Conservation (phyloP, 2,329 filamentous ascomycete genomes). For the Alternaria panax region DNA sequence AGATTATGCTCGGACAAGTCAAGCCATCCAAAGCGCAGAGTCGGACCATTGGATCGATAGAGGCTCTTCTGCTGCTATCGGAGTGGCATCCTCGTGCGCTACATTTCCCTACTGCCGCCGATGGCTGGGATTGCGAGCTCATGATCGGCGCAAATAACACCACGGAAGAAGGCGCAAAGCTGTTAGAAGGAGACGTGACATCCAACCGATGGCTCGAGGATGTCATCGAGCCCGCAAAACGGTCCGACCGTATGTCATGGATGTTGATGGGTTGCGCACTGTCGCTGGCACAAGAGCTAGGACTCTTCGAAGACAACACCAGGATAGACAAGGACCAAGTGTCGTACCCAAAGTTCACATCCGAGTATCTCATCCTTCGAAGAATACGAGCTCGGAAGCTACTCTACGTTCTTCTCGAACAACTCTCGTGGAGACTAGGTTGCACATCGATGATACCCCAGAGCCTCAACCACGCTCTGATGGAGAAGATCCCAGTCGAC, state of each 20-base stretch:
- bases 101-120: constrained; percentile 61
- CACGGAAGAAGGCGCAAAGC: constrained; percentile 43
- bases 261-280: constrained; percentile 64
- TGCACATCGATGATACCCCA: constrained; percentile 62
- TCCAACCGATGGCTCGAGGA: constrained; percentile 60
- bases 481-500: constrained; percentile 52
- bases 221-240: constrained; percentile 62
- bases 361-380: constrained; percentile 41
- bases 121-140: constrained; percentile 64
- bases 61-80: constrained; percentile 62
- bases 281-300: constrained; percentile 61
- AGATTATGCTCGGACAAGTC: constrained; percentile 63
- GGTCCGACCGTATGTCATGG: constrained; percentile 67
- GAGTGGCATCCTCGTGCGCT: constrained; percentile 65
- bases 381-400: constrained; percentile 47
- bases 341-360: constrained; percentile 43
- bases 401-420: constrained; percentile 58
- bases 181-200: constrained; percentile 46
- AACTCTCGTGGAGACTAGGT: constrained; percentile 60
- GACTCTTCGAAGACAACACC: constrained; percentile 56
- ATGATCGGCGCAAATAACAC: constrained; percentile 54
- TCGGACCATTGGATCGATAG: constrained; percentile 61
- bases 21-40: constrained; percentile 59
- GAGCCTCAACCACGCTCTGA: constrained; percentile 49
- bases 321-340: constrained; percentile 47